A percentile compares a stretch with the other conserved stretches of the same genome.
phyloP scores from a whole-genome alignment of 768 basidiomycete species.

The Psilocybe cyanescens region DNA sequence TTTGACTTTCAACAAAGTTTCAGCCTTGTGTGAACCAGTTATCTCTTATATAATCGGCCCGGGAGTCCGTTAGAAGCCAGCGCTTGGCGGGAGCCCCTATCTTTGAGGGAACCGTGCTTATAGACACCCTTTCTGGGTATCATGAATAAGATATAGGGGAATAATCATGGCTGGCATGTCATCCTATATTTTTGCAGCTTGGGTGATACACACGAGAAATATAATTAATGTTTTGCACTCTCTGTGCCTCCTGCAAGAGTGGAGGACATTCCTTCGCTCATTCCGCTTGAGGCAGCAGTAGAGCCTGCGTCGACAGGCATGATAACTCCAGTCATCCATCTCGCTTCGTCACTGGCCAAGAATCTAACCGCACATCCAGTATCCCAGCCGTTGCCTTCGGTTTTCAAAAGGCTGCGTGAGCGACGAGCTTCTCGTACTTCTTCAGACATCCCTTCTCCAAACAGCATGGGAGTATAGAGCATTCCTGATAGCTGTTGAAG shows the following conservation, averaged over 20 bases:
- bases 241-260: constrained; percentile 12
- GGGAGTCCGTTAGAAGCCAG: too few relatives aligned
- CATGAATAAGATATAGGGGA: too few relatives aligned
- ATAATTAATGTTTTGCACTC: not conserved
- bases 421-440: constrained; percentile 40
- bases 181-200: too few relatives aligned
- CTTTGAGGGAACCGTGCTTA: too few relatives aligned
- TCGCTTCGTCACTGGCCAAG: constrained; percentile 43
- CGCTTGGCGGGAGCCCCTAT: too few relatives aligned
- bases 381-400: constrained; percentile 50
- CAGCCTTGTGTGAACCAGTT: too few relatives aligned
- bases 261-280: constrained; percentile 20
- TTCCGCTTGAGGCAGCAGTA: constrained; percentile 33
- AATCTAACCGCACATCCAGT: constrained; percentile 42
- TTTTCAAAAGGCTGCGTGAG: constrained; percentile 39
- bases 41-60: too few relatives aligned
- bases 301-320: constrained; percentile 46
- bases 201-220: too few relatives aligned
- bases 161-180: too few relatives aligned
- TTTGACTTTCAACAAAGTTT: too few relatives aligned
- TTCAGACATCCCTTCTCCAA: constrained; percentile 35
- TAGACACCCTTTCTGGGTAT: too few relatives aligned
- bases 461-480: constrained; percentile 47
- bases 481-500: constrained; percentile 27
- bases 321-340: constrained; percentile 46